Evolutionary conservation across 345 rosid genomes (phyloP), one percentile per base, ranked within the genome.

Genomic region (Sonneratia caseolaris): DNA sequence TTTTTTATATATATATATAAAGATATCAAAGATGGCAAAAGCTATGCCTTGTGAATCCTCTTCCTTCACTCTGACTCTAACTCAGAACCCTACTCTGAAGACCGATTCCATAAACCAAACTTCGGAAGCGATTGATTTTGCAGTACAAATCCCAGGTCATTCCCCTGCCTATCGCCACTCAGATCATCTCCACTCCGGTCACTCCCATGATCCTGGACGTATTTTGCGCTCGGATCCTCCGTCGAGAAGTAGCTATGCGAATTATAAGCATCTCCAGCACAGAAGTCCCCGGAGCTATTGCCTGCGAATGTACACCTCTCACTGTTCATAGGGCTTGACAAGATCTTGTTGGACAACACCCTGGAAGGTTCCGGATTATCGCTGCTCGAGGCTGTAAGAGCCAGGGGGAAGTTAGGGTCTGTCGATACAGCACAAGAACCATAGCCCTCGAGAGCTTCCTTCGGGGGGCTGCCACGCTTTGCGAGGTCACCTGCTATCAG

Each of bases 401-500:
- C 14, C 35, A 4, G 64, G 14, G n/a, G 12, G 32, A 3, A 12
- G 13, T 57, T 32, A 57, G 64, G 35, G 32, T 57, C 64, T 10
- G 3, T 57, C 66, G 32, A 27, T 11, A 24, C 27, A 35, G 66
- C 37, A 62, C 66, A 62, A 62, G 66, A 27, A 27, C 66, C 38
- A 6, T 35, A 35, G 19, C 27, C 64, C 27, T 57, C 37, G 7
- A 62, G 66, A 11, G 38, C 66, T 2, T 35, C 19, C 9, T 62
- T 35, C 18, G 37, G 66, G 7, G 66, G 66, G 10, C 37, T 62
- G 1, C 66, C 66, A 27, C 88, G 75, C 82, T 88, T 72, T 11
- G 90, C 96, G 6, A 81, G 73, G 66, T 87, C 96, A 24, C 90
- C 90, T 0, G 89, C 86, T 24, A 87, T 86, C 4, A 89, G 81